Evolutionary conservation across 1,284 basidiomycete species (phyloP).

Genomic region (Cutaneotrichosporon arboriforme): DNA sequence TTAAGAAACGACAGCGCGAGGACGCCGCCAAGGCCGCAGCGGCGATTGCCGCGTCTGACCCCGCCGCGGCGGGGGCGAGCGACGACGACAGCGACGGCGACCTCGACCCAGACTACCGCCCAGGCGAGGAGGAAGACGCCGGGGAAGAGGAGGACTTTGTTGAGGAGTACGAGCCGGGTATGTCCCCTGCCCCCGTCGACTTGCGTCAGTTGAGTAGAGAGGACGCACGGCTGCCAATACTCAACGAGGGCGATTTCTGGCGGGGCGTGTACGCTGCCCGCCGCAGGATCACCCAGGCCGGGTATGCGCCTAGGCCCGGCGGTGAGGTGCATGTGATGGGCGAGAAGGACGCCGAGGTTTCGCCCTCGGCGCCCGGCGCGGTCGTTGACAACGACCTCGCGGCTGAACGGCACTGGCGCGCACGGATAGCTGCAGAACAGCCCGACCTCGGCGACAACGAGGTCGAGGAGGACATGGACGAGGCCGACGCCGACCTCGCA

Average conservation of each 20-base stretch:
- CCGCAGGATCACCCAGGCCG: slow-evolving; percentile 67
- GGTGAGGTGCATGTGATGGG: too few relatives aligned
- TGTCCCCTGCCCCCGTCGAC: slow-evolving; percentile 72
- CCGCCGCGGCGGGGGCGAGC: too few relatives aligned
- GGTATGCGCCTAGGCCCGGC: slow-evolving; percentile 67
- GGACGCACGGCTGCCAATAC: slow-evolving; percentile 69
- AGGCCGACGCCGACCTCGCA: slow-evolving; percentile 74
- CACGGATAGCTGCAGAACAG: slow-evolving; percentile 47
- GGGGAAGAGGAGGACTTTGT: slow-evolving; percentile 48
- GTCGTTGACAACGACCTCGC: slow-evolving; percentile 61
- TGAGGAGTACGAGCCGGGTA: slow-evolving; percentile 71
- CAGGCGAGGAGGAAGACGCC: slow-evolving; percentile 53
- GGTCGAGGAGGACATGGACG: slow-evolving; percentile 61
- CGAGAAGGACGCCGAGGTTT: neutral
- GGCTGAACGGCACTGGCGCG: slow-evolving; percentile 76
- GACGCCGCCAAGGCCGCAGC: slow-evolving; percentile 88
- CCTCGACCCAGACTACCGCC: slow-evolving; percentile 48
- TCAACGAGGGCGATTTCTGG: slow-evolving; percentile 63
- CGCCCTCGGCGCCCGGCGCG: neutral
- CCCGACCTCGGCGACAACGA: slow-evolving; percentile 36
- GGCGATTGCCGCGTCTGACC: slow-evolving; percentile 82
- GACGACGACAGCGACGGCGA: slow-evolving; percentile 51
- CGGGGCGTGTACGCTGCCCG: slow-evolving; percentile 54
- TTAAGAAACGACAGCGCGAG: slow-evolving; percentile 89
- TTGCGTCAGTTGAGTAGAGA: slow-evolving; percentile 65